Conservation (phyloP, 805 yeast genomes). For the Debaryomyces prosopidis region DNA sequence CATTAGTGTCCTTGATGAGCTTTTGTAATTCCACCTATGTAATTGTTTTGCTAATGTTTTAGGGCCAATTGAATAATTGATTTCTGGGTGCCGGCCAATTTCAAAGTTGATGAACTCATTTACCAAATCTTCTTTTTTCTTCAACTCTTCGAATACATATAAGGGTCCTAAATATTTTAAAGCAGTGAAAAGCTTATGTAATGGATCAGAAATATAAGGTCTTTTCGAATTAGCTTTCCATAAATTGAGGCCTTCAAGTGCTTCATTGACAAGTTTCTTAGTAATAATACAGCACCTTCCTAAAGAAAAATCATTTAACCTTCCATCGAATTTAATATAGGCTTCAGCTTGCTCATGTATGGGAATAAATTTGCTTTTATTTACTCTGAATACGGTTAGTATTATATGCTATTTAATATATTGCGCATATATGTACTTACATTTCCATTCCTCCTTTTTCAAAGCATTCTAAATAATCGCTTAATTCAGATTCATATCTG, state of each 20-base stretch:
- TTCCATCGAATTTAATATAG: constrained; percentile 14
- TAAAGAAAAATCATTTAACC: constrained; percentile 17
- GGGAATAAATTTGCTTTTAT: constrained; percentile 2
- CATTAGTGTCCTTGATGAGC: background rate
- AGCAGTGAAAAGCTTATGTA: constrained; percentile 10
- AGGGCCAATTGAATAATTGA: constrained; percentile 13
- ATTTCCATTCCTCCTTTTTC: background rate
- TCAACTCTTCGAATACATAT: constrained; percentile 11
- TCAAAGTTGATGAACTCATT: constrained; percentile 8
- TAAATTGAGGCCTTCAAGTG: background rate
- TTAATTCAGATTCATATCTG: constrained; percentile 5
- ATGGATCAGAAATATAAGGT: constrained; percentile 2
- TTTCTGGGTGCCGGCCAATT: constrained; percentile 13
- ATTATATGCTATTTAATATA: too few relatives aligned
- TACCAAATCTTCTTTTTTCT: constrained; percentile 4
- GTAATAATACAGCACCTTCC: constrained; percentile 15
- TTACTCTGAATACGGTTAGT: background rate
- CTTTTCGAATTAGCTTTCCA: background rate
- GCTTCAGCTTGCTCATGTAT: constrained; percentile 22
- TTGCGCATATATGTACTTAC: constrained; percentile 1
- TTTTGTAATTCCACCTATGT: constrained; percentile 4
- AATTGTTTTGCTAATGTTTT: constrained; percentile 9
- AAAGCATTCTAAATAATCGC: background rate
- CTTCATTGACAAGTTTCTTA: constrained; percentile 3
- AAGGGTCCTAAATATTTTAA: constrained; percentile 14